Evolutionary conservation across 441 rosid genomes (phyloP).

Genomic region (Bocquillonia castaneifolia): DNA sequence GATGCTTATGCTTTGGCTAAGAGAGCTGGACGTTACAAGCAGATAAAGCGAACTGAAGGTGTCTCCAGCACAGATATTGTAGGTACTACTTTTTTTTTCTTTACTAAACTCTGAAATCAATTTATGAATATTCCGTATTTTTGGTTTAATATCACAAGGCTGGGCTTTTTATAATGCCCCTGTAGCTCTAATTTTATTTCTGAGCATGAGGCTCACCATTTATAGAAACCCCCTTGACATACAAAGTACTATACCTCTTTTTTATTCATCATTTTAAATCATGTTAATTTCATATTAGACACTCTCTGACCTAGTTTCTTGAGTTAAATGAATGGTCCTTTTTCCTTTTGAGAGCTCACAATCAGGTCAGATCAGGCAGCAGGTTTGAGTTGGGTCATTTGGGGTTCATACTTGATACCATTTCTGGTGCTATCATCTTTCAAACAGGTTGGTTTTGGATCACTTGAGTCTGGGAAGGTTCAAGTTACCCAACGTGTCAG

Average conservation of each 20-base stretch:
- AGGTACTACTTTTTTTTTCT: slow-evolving; percentile 45
- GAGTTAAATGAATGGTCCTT: background rate
- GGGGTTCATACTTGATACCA: too few species aligned
- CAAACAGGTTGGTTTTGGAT: background rate
- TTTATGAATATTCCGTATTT: background rate
- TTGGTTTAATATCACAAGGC: background rate
- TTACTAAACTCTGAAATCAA: slow-evolving; percentile 8
- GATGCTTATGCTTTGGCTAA: slow-evolving; percentile 95
- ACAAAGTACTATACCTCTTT: background rate
- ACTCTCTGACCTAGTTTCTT: background rate
- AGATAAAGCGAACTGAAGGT: slow-evolving; percentile 97
- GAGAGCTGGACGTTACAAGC: slow-evolving; percentile 90
- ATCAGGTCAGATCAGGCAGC: background rate
- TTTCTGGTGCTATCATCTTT: background rate
- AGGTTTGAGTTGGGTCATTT: background rate
- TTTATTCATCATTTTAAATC: background rate
- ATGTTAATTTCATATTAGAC: background rate
- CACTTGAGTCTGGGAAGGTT: background rate
- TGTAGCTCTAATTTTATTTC: too few species aligned
- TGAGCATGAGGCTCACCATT: too few species aligned
- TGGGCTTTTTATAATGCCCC: background rate
- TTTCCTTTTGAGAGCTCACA: background rate
- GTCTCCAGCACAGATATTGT: slow-evolving; percentile 99
- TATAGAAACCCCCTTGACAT: too few species aligned
- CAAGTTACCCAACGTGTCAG: background rate